phyloP scores from a whole-genome alignment of 345 rosid species.

The Syzygium aqueum region DNA sequence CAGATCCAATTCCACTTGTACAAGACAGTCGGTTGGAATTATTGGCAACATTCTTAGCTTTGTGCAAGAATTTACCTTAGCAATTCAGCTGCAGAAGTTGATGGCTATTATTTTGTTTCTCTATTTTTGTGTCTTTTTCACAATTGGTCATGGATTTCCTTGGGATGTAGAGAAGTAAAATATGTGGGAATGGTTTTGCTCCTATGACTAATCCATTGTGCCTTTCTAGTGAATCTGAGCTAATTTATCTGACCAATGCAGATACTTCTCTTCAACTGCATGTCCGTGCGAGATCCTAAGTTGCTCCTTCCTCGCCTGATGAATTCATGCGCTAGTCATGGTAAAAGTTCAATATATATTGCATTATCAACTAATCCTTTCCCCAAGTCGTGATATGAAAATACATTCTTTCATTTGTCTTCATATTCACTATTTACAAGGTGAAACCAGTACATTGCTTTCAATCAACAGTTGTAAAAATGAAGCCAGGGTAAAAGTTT shows the following conservation, averaged over 20 bases:
- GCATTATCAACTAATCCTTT: neutral
- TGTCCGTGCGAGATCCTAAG: constrained; percentile 85
- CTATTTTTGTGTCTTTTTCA: neutral
- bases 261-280: constrained; percentile 93
- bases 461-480: neutral
- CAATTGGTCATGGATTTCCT: neutral
- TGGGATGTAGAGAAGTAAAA: neutral
- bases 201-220: neutral
- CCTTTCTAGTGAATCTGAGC: neutral
- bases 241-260: constrained; percentile 16
- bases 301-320: constrained; percentile 53
- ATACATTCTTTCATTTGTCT: neutral
- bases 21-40: neutral
- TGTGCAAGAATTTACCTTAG: neutral
- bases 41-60: neutral
- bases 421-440: neutral
- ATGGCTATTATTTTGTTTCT: neutral
- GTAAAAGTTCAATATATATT: constrained; percentile 12
- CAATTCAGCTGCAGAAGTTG: neutral
- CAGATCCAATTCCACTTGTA: neutral
- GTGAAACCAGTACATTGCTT: neutral
- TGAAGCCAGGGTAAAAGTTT: neutral
- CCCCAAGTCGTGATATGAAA: neutral
- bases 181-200: neutral
- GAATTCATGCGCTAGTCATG: constrained; percentile 24